Conservation (phyloP, 2,329 filamentous ascomycete genomes). For the Aspergillus sclerotialis region DNA sequence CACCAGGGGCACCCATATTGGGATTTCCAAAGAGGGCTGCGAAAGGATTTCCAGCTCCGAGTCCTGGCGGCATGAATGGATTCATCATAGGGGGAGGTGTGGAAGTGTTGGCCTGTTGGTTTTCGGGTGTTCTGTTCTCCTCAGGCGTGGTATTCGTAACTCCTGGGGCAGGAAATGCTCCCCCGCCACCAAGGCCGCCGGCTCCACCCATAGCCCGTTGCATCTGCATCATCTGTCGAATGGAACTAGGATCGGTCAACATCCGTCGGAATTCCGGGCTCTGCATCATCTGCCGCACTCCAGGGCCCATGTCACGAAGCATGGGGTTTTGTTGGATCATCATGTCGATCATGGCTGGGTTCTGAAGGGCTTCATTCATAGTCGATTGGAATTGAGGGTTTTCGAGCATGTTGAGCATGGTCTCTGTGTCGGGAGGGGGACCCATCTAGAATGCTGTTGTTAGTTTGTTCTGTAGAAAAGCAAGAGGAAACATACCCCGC, state of each 20-base stretch:
- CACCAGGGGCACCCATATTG: conserved; percentile 17
- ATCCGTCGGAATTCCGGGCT: conserved; percentile 84
- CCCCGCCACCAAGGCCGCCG: conserved; percentile 44
- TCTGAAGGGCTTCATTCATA: conserved; percentile 92
- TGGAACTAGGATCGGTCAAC: conserved; percentile 83
- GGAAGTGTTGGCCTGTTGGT: conserved; percentile 29
- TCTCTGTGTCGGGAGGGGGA: conserved; percentile 71
- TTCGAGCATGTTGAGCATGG: conserved; percentile 75
- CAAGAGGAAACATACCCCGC: conserved; percentile 61
- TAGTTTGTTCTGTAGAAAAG: conserved; percentile 3
- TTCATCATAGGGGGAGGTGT: conserved; percentile 40
- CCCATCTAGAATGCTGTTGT: conserved; percentile 62
- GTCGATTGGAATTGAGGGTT: conserved; percentile 80
- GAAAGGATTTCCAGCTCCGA: conserved; percentile 50
- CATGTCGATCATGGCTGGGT: conserved; percentile 89
- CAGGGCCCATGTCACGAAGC: conserved; percentile 62
- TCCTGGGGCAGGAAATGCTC: conserved; percentile 79
- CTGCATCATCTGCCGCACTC: conserved; percentile 76
- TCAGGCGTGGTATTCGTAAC: conserved; percentile 76
- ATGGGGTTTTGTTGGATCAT: conserved; percentile 89
- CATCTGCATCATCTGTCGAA: conserved; percentile 77
- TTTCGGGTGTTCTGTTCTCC: conserved; percentile 26
- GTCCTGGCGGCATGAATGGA: conserved; percentile 20
- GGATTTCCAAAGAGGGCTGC: conserved; percentile 48
- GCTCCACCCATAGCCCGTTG: conserved; percentile 53